phyloP scores from a whole-genome alignment of 2,329 filamentous ascomycete genomes.

The Onygenales sp. region DNA sequence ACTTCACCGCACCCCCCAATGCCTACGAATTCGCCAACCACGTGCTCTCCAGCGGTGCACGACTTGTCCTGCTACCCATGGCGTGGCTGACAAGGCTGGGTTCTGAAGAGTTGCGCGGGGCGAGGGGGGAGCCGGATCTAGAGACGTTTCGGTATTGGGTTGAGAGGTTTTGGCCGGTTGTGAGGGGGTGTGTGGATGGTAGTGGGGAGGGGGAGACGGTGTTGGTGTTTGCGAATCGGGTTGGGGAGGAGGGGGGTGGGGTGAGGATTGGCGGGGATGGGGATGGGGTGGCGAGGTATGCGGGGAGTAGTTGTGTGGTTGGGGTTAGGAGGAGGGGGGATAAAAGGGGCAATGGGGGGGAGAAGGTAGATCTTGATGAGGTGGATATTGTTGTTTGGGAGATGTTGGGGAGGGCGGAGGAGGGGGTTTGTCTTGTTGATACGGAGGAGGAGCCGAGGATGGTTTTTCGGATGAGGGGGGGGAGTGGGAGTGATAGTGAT shows the following conservation, averaged over 20 bases:
- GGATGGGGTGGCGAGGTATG: slow-evolving; percentile 35
- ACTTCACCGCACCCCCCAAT: slow-evolving; percentile 48
- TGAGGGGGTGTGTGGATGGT: slow-evolving; percentile 22
- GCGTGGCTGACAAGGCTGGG: slow-evolving; percentile 50
- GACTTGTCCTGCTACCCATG: slow-evolving; percentile 52
- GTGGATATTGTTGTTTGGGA: slow-evolving; percentile 37
- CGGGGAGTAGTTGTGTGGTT: slow-evolving; percentile 39
- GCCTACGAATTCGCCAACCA: slow-evolving; percentile 53
- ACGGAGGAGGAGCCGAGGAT: slow-evolving; percentile 31
- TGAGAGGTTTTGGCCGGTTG: slow-evolving; percentile 46
- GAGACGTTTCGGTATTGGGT: slow-evolving; percentile 57
- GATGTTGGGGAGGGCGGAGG: slow-evolving; percentile 34
- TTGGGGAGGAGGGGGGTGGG: slow-evolving; percentile 30
- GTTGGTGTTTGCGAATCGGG: slow-evolving; percentile 39
- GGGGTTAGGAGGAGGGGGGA: slow-evolving; percentile 15
- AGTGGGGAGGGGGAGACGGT: slow-evolving; percentile 17
- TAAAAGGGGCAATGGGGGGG: slow-evolving; percentile 7
- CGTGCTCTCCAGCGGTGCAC: slow-evolving; percentile 38
- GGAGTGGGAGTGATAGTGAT: neutral
- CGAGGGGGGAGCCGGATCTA: slow-evolving; percentile 42
- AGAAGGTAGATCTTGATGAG: slow-evolving; percentile 17
- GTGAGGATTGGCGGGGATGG: slow-evolving; percentile 17
- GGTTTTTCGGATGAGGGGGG: slow-evolving; percentile 20
- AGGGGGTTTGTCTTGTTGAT: slow-evolving; percentile 39
- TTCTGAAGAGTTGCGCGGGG: slow-evolving; percentile 35